Base-by-base conservation (phyloP, 768 basidiomycete genomes). In the Cystoderma amianthinum region DNA sequence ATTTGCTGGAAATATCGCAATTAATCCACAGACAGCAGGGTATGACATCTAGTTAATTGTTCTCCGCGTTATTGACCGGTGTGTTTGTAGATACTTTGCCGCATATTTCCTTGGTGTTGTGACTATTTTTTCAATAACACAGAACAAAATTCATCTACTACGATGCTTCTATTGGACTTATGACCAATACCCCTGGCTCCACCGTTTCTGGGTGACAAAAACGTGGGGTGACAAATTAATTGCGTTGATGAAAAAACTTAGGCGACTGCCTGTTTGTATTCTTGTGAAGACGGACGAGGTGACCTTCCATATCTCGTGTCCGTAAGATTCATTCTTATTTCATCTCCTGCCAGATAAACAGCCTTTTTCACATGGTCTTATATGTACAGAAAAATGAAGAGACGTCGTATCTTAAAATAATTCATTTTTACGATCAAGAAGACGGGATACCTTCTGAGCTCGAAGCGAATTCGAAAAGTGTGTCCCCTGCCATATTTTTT, bases 311-410 rank as follows among this genome's bases (percentile, higher is more conserved):
- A 32, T 32, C 36, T 21, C 15, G n/a, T n/a, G n/a, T n/a, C n/a
- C n/a, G n/a, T n/a, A n/a, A n/a, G n/a, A 9, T 22, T 21, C 2
- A 18, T 37, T 35, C 3, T 24, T 13, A 12, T 15, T 16, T 47
- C 12, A 18, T 32, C 22, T 18, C 16, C 6, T 2, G 19, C 11
- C 33, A 88, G 85, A 83, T 87, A 48, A 76, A 82, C 48, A 63
- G 65, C 24, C 48, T 87, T 3, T 75, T 85, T 44, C 71, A 74
- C 38, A 79, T 80, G 69, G 64, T 85, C 20, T 58, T 78, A 10
- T 87, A 87, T 48, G 80, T 85, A 2, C 60, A 65, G 32, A 63
- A 67, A 42, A 86, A 84, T 49, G 85, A 88, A 55, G 78, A 80
- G 48, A 87, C 85, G 0, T 71, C 80, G 0, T 69, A 74, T 48